Percentiles rank a stretch among this genome's conserved stretches.
Conservation (phyloP, 2,329 filamentous ascomycete species). For the Monilinia fructicola region DNA sequence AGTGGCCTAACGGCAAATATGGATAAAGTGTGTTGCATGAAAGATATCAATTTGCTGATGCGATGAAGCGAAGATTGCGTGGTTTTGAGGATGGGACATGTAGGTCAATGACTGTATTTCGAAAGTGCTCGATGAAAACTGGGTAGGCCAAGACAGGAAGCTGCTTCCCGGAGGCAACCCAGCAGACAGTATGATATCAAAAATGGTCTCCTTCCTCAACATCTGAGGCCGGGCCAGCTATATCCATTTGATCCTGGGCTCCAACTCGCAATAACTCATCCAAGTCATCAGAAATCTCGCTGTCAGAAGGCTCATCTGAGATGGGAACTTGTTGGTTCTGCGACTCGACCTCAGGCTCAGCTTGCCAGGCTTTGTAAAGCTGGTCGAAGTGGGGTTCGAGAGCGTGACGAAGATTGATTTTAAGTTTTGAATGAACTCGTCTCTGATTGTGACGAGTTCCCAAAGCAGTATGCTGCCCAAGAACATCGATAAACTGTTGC, state of each 20-base stretch:
- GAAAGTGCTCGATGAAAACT: background rate
- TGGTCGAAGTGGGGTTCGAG: conserved; percentile 1
- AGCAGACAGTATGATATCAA: background rate
- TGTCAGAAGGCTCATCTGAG: background rate
- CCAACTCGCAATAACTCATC: background rate
- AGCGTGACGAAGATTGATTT: background rate
- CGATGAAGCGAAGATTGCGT: background rate
- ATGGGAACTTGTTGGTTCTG: background rate
- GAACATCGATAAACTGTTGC: background rate
- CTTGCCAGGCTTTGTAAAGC: conserved; percentile 1
- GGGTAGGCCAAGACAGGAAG: background rate
- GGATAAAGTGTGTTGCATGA: background rate
- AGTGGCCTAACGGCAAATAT: background rate
- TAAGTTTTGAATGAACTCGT: background rate
- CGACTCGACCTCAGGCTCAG: background rate
- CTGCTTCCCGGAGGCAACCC: background rate
- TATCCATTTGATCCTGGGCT: background rate
- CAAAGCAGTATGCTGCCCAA: background rate
- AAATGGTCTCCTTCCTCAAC: background rate
- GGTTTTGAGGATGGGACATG: background rate
- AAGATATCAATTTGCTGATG: background rate
- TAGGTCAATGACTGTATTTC: background rate
- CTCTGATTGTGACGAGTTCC: background rate
- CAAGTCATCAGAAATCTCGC: background rate
- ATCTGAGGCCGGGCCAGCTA: background rate